phyloP scores from a whole-genome alignment of 2,329 filamentous ascomycete species.

The Penicillium sclerotiorum region DNA sequence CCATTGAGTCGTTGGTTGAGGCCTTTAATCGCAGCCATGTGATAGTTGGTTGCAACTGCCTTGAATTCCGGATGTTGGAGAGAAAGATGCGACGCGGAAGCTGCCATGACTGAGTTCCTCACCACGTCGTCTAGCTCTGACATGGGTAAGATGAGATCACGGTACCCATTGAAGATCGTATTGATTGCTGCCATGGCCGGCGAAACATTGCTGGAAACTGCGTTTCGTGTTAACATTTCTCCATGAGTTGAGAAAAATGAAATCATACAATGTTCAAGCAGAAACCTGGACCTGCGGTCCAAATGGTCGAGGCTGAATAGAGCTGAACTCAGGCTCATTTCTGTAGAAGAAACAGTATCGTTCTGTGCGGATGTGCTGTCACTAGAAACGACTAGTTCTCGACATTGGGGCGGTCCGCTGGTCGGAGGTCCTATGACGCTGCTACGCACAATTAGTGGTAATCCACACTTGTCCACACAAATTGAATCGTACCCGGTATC shows the following conservation, averaged over 20 bases:
- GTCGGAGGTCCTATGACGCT: not conserved
- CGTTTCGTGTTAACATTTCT: not conserved
- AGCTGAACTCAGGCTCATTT: not conserved
- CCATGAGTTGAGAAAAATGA: not conserved
- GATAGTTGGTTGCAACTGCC: not conserved
- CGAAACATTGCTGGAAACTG: slow-evolving; percentile 18
- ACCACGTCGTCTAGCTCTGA: slow-evolving; percentile 12
- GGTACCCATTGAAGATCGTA: slow-evolving; percentile 16
- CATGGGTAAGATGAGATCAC: slow-evolving; percentile 16
- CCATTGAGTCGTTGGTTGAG: not conserved
- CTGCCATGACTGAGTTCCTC: slow-evolving; percentile 14
- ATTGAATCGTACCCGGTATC: not conserved
- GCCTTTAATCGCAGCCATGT: slow-evolving; percentile 6
- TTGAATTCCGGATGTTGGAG: not conserved
- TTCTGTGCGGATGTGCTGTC: not conserved
- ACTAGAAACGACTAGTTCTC: not conserved
- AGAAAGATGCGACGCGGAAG: slow-evolving; percentile 14
- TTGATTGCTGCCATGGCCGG: slow-evolving; percentile 20
- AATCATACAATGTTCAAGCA: slow-evolving; percentile 2
- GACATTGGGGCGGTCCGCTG: not conserved
- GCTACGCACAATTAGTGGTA: not conserved
- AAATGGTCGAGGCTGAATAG: not conserved
- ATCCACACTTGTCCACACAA: not conserved
- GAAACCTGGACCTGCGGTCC: slow-evolving; percentile 4
- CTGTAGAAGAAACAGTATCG: not conserved